These are phyloP conservation scores for Solanum etuberosum DNA, from an alignment of 257 asterid genomes.

Conservation along the genomic window DNA sequence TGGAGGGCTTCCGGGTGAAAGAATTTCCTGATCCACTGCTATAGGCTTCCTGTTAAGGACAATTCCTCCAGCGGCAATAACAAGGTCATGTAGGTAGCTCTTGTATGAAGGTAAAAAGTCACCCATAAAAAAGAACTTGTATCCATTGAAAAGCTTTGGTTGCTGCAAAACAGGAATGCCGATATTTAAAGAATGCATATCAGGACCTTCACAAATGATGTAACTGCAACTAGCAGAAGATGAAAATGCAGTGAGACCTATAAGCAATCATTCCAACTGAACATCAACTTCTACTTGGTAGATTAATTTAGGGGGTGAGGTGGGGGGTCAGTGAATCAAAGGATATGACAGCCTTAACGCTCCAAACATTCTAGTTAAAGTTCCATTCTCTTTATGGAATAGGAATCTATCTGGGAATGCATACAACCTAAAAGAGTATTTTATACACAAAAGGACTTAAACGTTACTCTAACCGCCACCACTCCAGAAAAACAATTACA, in stretches of 20 bases:
- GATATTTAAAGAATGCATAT: not conserved
- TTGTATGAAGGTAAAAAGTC: constrained; percentile 58
- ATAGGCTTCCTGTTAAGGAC: constrained; percentile 73
- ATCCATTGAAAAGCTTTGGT: constrained; percentile 68
- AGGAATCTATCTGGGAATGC: not conserved
- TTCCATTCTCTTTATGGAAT: not conserved
- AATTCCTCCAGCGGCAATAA: constrained; percentile 76
- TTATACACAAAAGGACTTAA: not conserved
- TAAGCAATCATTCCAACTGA: not conserved
- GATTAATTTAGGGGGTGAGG: not conserved
- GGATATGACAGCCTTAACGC: not conserved
- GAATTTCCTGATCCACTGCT: constrained; percentile 16
- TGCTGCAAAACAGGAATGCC: constrained; percentile 35
- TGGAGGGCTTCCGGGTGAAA: constrained; percentile 7
- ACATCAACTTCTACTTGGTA: not conserved
- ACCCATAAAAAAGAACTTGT: constrained; percentile 55
- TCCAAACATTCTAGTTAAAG: not conserved
- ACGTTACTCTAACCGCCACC: not conserved
- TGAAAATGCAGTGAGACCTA: not conserved
- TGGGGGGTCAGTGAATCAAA: not conserved
- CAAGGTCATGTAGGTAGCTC: constrained; percentile 72
- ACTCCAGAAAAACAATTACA: not conserved
- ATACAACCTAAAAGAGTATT: not conserved
- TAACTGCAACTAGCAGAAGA: not conserved
- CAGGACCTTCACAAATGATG: not conserved